Conservation (phyloP, 2,329 filamentous ascomycete genomes). For the Pleoardoris graminearum region DNA sequence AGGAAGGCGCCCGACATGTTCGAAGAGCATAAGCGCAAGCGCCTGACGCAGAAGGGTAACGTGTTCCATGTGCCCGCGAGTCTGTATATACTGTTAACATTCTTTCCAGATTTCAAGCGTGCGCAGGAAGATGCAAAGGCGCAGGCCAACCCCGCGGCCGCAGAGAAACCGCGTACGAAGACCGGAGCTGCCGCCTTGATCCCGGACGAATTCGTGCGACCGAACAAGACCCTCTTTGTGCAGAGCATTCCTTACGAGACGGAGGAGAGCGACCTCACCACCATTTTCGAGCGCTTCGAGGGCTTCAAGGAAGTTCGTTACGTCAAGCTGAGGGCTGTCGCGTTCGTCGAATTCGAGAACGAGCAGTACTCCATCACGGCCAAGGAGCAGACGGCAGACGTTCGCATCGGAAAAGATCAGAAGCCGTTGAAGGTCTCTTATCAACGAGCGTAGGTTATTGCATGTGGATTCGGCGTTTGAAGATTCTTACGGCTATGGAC, state of each 20-base stretch:
- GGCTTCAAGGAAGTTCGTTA: constrained; percentile 91
- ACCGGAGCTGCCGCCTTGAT: constrained; percentile 75
- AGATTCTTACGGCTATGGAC: not conserved
- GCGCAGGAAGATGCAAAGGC: constrained; percentile 78
- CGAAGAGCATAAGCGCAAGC: constrained; percentile 80
- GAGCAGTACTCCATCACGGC: constrained; percentile 88
- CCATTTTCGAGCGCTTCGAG: constrained; percentile 85
- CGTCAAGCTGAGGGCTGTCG: constrained; percentile 87
- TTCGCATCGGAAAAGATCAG: constrained; percentile 72
- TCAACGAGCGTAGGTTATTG: constrained; percentile 72
- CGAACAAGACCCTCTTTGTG: constrained; percentile 95
- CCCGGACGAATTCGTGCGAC: constrained; percentile 96
- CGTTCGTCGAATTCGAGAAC: constrained; percentile 94
- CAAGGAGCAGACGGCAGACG: constrained; percentile 89
- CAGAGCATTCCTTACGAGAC: constrained; percentile 89
- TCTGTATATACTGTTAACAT: constrained; percentile 18
- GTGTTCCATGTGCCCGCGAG: too few relatives aligned
- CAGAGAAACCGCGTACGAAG: constrained; percentile 60
- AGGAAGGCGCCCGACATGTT: constrained; percentile 77
- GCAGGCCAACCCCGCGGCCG: constrained; percentile 67
- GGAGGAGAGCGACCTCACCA: constrained; percentile 75
- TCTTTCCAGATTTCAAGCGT: constrained; percentile 68
- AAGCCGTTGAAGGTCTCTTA: constrained; percentile 94
- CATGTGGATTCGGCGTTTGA: constrained; percentile 14
- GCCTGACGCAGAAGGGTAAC: constrained; percentile 86